These are phyloP conservation scores for Teratosphaeria nubilosa DNA, from an alignment of 2,329 filamentous ascomycete genomes.

Conservation along the genomic window DNA sequence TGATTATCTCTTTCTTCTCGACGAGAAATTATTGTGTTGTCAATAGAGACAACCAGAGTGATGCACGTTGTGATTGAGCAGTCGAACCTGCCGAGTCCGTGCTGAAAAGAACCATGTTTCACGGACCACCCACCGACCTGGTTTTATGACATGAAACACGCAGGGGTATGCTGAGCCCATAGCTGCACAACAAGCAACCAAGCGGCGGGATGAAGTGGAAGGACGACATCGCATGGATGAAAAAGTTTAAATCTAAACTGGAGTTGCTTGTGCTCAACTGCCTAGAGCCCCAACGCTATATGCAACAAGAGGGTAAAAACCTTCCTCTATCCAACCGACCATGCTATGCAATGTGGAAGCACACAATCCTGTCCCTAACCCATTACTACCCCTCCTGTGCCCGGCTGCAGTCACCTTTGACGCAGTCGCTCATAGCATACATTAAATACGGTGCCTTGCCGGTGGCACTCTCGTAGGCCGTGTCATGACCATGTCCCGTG, in stretches of 20 bases:
- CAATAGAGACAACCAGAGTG: too few species aligned
- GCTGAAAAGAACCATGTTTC: too few species aligned
- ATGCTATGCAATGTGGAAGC: not conserved
- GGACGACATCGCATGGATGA: not conserved
- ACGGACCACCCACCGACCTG: too few species aligned
- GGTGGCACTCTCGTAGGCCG: not conserved
- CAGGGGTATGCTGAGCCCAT: too few species aligned
- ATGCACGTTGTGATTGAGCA: too few species aligned
- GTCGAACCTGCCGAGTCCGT: too few species aligned
- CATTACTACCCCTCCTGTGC: not conserved
- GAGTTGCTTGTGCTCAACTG: not conserved
- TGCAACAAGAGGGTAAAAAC: not conserved
- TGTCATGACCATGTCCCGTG: not conserved
- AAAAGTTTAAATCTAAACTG: not conserved
- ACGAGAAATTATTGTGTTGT: too few species aligned
- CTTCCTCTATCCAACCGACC: not conserved
- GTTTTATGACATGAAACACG: too few species aligned
- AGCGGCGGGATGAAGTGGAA: not conserved
- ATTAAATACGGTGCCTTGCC: not conserved
- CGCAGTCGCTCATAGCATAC: constrained; percentile 1
- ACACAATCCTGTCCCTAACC: not conserved
- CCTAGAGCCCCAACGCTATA: not conserved
- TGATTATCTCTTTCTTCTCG: too few species aligned
- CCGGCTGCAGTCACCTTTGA: not conserved
- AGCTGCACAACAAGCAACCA: not conserved